Evolutionary conservation across 192 early-diverging fungal species (phyloP), one percentile per base, ranked within the genome.

Genomic region (Nowakowskiella sp.): DNA sequence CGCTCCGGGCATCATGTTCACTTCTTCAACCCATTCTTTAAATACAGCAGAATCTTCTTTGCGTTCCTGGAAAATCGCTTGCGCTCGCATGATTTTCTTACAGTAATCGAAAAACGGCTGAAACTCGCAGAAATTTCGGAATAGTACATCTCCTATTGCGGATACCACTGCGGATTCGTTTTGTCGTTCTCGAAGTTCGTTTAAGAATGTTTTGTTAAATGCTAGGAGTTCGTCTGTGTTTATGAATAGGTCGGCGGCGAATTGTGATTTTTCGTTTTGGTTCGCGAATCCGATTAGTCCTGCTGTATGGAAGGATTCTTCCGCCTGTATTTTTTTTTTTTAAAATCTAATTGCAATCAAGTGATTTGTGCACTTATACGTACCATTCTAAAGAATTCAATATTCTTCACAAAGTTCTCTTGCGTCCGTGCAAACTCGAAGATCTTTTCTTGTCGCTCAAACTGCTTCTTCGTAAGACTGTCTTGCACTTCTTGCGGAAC

Each of bases 401-500:
- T 68, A 47, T 97, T 91, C 39, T 77, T 76, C 29, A 94, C 87
- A 76, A 90, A 98, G 60, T 94, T 87, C 52, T 83, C 82, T 60
- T 98, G 89, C 3, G 85, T 92, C 33, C 89, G 81, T 27, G 94
- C 86, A 42, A 95, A 53, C 68, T 98, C 94, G 60, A 84, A 94
- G 59, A 98, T 88, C 31, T 81, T 78, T 67, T 98, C 91, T 60
- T 98, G 94, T 0, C 93, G 80, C 56, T 89, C 88, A 46, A 85
- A 78, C 58, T 98, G 91, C 28, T 75, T 55, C 31, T 80, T 68
- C 10, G 83, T 82, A 3, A 91, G 71, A 0, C 78, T 74, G 49
- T 85, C 80, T 4, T 82, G 58, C 24, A 94, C 70, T 9, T 81
- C 73, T 55, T 74, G 73, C 9, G 91, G 81, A 10, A 94, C 92